Conservation (phyloP, 345 rosid species). For the Luvunga scandens region DNA sequence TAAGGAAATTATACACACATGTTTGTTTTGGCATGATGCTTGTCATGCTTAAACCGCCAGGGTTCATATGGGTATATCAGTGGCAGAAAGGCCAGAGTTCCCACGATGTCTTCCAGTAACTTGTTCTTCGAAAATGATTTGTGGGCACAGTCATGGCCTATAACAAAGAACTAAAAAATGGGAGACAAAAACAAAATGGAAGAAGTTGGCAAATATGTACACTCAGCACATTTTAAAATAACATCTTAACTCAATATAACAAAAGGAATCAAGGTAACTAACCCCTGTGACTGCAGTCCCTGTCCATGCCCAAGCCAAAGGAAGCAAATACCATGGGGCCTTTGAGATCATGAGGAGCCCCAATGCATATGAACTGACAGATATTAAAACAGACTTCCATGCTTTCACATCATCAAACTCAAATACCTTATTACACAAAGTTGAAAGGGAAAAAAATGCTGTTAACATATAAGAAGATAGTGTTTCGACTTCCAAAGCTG, state of each 20-base stretch:
- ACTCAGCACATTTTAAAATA: neutral
- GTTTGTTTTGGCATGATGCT: slow-evolving; percentile 96
- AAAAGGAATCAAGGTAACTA: slow-evolving; percentile 13
- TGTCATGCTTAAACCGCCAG: slow-evolving; percentile 94
- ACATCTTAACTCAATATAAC: neutral
- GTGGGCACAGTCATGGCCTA: slow-evolving; percentile 99
- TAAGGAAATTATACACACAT: slow-evolving; percentile 44
- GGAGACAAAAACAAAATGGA: slow-evolving; percentile 19
- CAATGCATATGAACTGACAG: slow-evolving; percentile 71
- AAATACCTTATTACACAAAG: slow-evolving; percentile 54
- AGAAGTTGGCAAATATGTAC: slow-evolving; percentile 15
- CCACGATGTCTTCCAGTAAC: slow-evolving; percentile 85
- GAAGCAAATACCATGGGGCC: slow-evolving; percentile 92
- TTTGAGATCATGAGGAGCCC: slow-evolving; percentile 85
- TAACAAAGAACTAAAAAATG: slow-evolving; percentile 76
- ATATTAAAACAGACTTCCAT: slow-evolving; percentile 77
- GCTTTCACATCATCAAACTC: slow-evolving; percentile 87
- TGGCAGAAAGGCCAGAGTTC: slow-evolving; percentile 87
- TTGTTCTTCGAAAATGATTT: slow-evolving; percentile 90
- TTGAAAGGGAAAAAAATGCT: neutral
- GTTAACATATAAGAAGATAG: neutral
- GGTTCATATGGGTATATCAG: slow-evolving; percentile 94
- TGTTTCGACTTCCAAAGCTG: neutral
- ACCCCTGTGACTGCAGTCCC: slow-evolving; percentile 96
- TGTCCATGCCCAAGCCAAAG: slow-evolving; percentile 97